Conservation (phyloP, 768 basidiomycete species). For the Hydnum rufescens region DNA sequence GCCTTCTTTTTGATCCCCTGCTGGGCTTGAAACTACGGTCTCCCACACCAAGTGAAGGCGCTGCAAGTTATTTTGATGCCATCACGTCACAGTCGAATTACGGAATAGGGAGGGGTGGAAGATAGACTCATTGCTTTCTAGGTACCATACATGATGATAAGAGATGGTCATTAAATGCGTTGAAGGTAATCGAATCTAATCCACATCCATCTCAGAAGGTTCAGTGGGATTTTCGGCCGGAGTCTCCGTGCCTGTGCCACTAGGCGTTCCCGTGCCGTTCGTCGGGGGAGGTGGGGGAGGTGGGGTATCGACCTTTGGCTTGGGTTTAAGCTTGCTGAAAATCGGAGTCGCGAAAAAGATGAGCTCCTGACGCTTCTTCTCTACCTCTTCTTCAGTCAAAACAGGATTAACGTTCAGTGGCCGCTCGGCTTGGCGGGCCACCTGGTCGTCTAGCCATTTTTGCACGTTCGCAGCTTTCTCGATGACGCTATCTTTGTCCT, state of each 20-base stretch:
- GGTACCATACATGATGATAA: too few species aligned
- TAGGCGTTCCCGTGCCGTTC: constrained; percentile 28
- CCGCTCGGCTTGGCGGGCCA: constrained; percentile 67
- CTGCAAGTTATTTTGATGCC: too few species aligned
- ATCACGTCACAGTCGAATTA: too few species aligned
- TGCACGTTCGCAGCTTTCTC: constrained; percentile 79
- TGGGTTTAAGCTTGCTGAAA: constrained; percentile 83
- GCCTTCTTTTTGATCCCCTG: too few species aligned
- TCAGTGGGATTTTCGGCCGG: background rate
- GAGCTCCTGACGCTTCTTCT: constrained; percentile 83
- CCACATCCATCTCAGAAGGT: background rate
- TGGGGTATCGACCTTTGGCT: constrained; percentile 32
- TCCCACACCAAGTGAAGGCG: too few species aligned
- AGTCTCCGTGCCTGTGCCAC: constrained; percentile 2
- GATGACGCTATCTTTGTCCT: constrained; percentile 67
- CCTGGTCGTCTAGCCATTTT: constrained; percentile 93
- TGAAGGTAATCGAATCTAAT: too few species aligned
- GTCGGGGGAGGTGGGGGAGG: constrained; percentile 4
- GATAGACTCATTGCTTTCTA: too few species aligned
- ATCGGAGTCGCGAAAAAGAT: constrained; percentile 81
- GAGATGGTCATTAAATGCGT: too few species aligned
- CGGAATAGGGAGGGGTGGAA: too few species aligned
- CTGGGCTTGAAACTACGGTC: too few species aligned
- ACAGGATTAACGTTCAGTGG: constrained; percentile 79
- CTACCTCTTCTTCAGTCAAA: constrained; percentile 59